Base-by-base conservation (phyloP, 345 rosid genomes). In the Physaria fendleri region DNA sequence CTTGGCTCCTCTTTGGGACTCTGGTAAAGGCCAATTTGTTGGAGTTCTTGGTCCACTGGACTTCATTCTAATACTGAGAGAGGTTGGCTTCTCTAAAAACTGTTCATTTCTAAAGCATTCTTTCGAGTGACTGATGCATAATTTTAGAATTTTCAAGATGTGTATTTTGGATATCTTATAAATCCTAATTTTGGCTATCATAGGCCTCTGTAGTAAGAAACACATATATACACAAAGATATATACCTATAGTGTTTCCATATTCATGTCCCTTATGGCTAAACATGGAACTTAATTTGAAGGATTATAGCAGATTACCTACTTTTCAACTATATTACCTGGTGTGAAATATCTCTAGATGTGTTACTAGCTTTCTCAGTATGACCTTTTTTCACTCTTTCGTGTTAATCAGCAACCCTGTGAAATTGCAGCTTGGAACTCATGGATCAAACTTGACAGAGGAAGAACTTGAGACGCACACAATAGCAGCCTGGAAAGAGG, bases 401-500 rank as follows among this genome's bases (percentile, higher is more conserved):
- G 44, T 57, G 47, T 17, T 65, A 65, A 61, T 60, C n/a, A 39
- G 20, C 45, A 60, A 53, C 34, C 10, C 21, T 59, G 20, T 72
- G 25, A 65, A 32, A 42, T 72, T 78, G 74, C 87, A 87, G 95
- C 81, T 87, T 50, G 89, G 92, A 69, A 82, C 79, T 66, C 82
- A 76, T 61, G 92, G 92, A 46, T 82, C 95, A 35, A 85, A 84
- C 76, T 76, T 87, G 82, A 87, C 92, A 23, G 95, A 84, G 83
- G 95, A 87, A 71, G 92, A 87, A 63, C 75, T 87, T 56, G 95
- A 87, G 68, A 82, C 89, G 1, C 95, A 81, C 73, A 82, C 96
- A n/a, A 90, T 94, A 74, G 82, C 97, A 35, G 97, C 97, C 46
- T 94, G 99, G 99, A 94, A 94, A 74, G 95, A 82, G 63, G 95